phyloP scores from a whole-genome alignment of 2,329 filamentous ascomycete genomes.

The Pestalotiopsis sp. region DNA sequence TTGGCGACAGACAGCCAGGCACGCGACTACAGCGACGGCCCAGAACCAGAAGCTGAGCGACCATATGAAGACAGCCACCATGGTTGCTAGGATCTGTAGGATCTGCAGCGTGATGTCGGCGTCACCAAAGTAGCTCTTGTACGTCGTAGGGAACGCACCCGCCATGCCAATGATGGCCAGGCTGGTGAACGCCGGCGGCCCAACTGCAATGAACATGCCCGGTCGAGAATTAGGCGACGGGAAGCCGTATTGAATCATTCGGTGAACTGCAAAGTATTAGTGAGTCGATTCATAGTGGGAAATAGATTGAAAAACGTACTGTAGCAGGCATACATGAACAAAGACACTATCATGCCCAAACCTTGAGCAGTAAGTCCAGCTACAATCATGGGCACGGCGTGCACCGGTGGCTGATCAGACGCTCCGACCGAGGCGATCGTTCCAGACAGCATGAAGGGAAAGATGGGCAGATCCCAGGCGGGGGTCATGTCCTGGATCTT shows the following conservation, averaged over 20 bases:
- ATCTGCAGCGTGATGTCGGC: conserved; percentile 29
- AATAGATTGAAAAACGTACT: conserved; percentile 9
- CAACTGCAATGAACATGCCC: conserved; percentile 55
- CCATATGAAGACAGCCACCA: conserved; percentile 47
- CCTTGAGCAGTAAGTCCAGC: conserved; percentile 46
- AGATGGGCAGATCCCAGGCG: conserved; percentile 38
- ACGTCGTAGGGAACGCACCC: conserved; percentile 28
- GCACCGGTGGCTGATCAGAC: conserved; percentile 28
- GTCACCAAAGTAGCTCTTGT: conserved; percentile 26
- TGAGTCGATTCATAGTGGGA: neutral
- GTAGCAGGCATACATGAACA: conserved; percentile 47
- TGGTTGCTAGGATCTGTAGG: conserved; percentile 42
- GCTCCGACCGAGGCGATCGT: conserved; percentile 37
- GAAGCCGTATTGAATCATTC: conserved; percentile 43
- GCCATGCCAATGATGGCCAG: conserved; percentile 51
- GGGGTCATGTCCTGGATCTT: conserved; percentile 41
- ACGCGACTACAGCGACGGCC: conserved; percentile 35
- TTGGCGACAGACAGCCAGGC: conserved; percentile 29
- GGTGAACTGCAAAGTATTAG: conserved; percentile 24
- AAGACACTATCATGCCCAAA: conserved; percentile 44
- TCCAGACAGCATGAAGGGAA: conserved; percentile 39
- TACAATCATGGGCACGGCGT: conserved; percentile 42
- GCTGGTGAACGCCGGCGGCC: conserved; percentile 45
- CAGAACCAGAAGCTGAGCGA: conserved; percentile 55
- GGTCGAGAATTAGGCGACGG: conserved; percentile 39